These are phyloP conservation scores for Pleurotus djamor DNA, from an alignment of 768 basidiomycete genomes.

Conservation along the genomic window DNA sequence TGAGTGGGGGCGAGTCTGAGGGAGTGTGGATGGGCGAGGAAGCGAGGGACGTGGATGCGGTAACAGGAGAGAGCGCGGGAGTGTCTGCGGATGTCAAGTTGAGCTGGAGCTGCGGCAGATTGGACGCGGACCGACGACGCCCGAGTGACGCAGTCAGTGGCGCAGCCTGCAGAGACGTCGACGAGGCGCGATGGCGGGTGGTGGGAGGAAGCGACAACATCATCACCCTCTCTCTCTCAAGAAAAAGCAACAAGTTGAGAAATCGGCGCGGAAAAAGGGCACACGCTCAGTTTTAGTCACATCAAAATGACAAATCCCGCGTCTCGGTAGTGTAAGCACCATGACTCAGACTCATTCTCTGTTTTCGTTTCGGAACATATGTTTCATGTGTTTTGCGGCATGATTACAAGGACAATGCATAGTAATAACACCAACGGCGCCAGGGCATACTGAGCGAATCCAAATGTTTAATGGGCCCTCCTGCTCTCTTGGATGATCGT, in stretches of 20 bases:
- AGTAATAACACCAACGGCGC: too few species aligned
- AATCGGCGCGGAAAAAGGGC: too few species aligned
- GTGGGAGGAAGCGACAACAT: constrained; percentile 23
- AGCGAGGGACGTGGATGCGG: constrained; percentile 11
- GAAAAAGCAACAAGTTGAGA: too few species aligned
- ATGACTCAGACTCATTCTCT: too few species aligned
- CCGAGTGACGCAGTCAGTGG: constrained; percentile 31
- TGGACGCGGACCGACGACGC: constrained; percentile 53
- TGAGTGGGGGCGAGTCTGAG: constrained; percentile 8
- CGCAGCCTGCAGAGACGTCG: constrained; percentile 53
- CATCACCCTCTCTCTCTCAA: too few species aligned
- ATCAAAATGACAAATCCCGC: too few species aligned
- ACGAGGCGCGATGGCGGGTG: constrained; percentile 53
- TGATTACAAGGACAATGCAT: too few species aligned
- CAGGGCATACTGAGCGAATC: too few species aligned
- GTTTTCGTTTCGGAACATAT: too few species aligned
- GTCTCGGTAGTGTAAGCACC: too few species aligned
- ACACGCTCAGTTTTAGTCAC: too few species aligned
- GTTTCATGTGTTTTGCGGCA: too few species aligned
- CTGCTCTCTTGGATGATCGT: constrained; percentile 92
- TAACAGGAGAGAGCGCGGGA: constrained; percentile 8
- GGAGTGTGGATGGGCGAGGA: constrained; percentile 13
- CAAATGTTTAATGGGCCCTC: constrained; percentile 46
- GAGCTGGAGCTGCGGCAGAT: constrained; percentile 44
- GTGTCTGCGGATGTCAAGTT: constrained; percentile 14